These are phyloP conservation scores for Ustilago cynodontis DNA, from an alignment of 1,284 basidiomycete genomes.

Conservation along the genomic window DNA sequence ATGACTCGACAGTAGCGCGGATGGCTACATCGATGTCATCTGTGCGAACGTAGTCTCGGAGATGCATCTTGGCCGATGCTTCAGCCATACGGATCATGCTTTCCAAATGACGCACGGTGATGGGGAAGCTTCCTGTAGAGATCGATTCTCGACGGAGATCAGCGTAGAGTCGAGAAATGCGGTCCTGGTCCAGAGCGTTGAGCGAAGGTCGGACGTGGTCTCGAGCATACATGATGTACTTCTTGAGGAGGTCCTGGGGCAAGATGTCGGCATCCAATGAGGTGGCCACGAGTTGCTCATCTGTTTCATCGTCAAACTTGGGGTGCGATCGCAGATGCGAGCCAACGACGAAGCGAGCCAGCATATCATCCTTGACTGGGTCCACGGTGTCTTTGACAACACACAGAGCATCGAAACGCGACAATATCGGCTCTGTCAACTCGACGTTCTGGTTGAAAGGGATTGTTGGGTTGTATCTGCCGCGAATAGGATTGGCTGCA, in stretches of 20 bases:
- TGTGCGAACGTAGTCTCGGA: conserved; percentile 92
- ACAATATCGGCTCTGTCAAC: conserved; percentile 96
- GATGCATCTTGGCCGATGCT: conserved; percentile 97
- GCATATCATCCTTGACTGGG: conserved; percentile 94
- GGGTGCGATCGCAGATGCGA: conserved; percentile 95
- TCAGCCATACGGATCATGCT: conserved; percentile 99
- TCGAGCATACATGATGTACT: conserved; percentile 99
- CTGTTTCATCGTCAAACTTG: conserved; percentile 84
- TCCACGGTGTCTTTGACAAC: conserved; percentile 98
- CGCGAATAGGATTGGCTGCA: conserved; percentile 96
- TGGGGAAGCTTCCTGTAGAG: conserved; percentile 96
- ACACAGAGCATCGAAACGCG: conserved; percentile 97
- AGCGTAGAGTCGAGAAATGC: conserved; percentile 92
- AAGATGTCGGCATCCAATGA: conserved; percentile 90
- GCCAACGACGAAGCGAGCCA: conserved; percentile 96
- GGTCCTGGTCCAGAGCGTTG: conserved; percentile 94
- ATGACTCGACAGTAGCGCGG: conserved; percentile 91
- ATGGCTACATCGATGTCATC: conserved; percentile 99
- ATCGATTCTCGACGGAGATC: conserved; percentile 95
- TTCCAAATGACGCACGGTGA: conserved; percentile 97
- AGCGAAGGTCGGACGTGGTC: conserved; percentile 92
- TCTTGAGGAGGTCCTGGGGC: conserved; percentile 94
- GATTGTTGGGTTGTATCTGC: conserved; percentile 68
- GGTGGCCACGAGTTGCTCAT: conserved; percentile 88
- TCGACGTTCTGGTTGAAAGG: conserved; percentile 98